Evolutionary conservation across 768 basidiomycete genomes (phyloP), one percentile per base, ranked within the genome.

Genomic region (Amanita jacksonii): DNA sequence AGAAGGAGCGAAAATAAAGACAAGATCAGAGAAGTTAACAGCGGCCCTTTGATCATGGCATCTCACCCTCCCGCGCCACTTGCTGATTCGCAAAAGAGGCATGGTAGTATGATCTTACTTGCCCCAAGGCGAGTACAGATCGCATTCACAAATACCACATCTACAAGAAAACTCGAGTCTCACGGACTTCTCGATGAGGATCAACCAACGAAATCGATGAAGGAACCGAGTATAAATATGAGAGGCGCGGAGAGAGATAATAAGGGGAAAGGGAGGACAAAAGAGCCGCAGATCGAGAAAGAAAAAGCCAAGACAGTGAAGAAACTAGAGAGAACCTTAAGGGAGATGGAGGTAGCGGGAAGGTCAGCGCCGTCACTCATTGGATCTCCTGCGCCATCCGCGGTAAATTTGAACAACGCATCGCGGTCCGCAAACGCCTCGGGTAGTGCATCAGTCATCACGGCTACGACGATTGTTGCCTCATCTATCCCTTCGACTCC

Each of bases 51-150:
- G 16, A 35, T 41, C 4, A 41, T 32, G 16, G 43, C 43, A 4
- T 43, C 40, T 4, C 36, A 42, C 25, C 36, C 48, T 6, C 37
- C 40, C 5, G 36, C 41, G 8, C 41, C 40, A 16, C 24, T 23
- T n/a, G 8, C 36, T 9, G 35, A 43, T 36, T 30, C 40, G 27
- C 46, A 53, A 20, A 60, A 64, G 51, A 63, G 63, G 51, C 43
- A 57, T 4, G 60, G 62, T 16, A 66, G 59, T 30, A 72, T 73
- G 69, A 79, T 88, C 43, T 62, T 90, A 50, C 63, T 89, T 9
- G 85, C 82, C 13, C 76, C 82, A 24, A 75, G 76, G 53, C 74
- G 72, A 49, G 85, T 88, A n/a, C 86, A 89, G 52, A 76, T 78
- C 54, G 77, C 81, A 12, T 88, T 75, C 53, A 86, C 84, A 13